Evolutionary conservation across 2,329 filamentous ascomycete genomes (phyloP).

Genomic region (Uncinocarpus reesii): DNA sequence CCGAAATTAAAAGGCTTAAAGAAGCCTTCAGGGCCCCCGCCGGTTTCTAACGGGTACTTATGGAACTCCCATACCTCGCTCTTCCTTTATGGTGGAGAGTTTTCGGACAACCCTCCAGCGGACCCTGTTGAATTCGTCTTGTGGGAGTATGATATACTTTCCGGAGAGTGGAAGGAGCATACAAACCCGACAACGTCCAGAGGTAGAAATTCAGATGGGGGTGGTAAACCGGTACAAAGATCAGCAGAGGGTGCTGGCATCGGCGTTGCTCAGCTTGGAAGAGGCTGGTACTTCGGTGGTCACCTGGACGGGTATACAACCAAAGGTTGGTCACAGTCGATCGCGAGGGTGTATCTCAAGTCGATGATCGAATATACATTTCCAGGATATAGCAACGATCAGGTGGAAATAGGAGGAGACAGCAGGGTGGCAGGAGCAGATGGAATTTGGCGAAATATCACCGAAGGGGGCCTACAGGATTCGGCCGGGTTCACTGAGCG

Average conservation of each 20-base stretch:
- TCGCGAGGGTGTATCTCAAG: slow-evolving; percentile 57
- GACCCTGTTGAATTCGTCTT: slow-evolving; percentile 51
- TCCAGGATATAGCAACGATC: slow-evolving; percentile 56
- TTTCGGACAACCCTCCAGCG: slow-evolving; percentile 51
- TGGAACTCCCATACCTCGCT: slow-evolving; percentile 63
- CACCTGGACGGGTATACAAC: slow-evolving; percentile 58
- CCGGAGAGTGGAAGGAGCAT: slow-evolving; percentile 53
- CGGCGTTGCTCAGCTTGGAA: slow-evolving; percentile 57
- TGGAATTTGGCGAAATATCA: slow-evolving; percentile 64
- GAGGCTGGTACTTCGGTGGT: slow-evolving; percentile 70
- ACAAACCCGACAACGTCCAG: slow-evolving; percentile 50
- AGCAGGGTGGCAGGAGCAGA: slow-evolving; percentile 48
- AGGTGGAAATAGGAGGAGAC: slow-evolving; percentile 46
- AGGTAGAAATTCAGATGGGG: slow-evolving; percentile 52
- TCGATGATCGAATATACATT: slow-evolving; percentile 67
- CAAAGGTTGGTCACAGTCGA: slow-evolving; percentile 56
- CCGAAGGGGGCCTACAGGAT: slow-evolving; percentile 57
- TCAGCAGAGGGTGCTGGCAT: slow-evolving; percentile 64
- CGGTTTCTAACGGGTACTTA: slow-evolving; percentile 61
- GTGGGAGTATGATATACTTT: slow-evolving; percentile 59
- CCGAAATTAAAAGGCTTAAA: slow-evolving; percentile 54
- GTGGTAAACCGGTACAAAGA: slow-evolving; percentile 51
- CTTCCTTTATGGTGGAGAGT: slow-evolving; percentile 65
- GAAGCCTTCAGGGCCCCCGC: slow-evolving; percentile 57
- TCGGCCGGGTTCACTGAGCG: slow-evolving; percentile 59